phyloP scores from a whole-genome alignment of 164 flowering plant species.

The grape (Vitis vinifera) region ASM3070453v1 NC_081809.1:500001-500500 shows the following conservation, averaged over 20 bases:
- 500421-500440: constrained; percentile 76
- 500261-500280: constrained; percentile 61
- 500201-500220: no score
- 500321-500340: constrained; percentile 96
- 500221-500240: background rate
- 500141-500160: no score
- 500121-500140: no score
- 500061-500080: no score
- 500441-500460: constrained; percentile 84
- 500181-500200: no score
- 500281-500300: constrained; percentile 46
- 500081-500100: no score
- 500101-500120: no score
- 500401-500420: constrained; percentile 1
- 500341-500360: constrained; percentile 58
- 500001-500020: no score
- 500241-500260: constrained; percentile 35
- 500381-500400: background rate
- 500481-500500: constrained; percentile 78
- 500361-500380: background rate
- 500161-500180: no score
- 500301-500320: constrained; percentile 43
- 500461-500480: constrained; percentile 73
- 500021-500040: no score
- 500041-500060: no score